Conservation (phyloP, 176 grass and related monocot genomes). For the Typha latifolia region DNA sequence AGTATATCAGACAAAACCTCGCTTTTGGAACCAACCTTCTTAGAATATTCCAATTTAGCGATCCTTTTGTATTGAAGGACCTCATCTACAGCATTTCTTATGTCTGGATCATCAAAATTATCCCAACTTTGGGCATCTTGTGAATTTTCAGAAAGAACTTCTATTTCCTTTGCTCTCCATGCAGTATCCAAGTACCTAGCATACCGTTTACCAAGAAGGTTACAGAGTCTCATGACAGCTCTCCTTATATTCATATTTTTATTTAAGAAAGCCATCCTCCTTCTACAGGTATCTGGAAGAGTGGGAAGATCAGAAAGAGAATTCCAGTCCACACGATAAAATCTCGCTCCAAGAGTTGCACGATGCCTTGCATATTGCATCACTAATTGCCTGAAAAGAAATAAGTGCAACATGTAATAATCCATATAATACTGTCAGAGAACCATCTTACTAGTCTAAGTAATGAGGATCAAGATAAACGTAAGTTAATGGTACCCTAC, state of each 20-base stretch:
- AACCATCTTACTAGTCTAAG: no score
- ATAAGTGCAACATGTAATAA: not conserved
- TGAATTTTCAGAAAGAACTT: slow-evolving; percentile 25
- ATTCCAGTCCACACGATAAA: slow-evolving; percentile 65
- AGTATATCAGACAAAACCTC: slow-evolving; percentile 18
- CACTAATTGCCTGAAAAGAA: slow-evolving; percentile 59
- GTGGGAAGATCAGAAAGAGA: slow-evolving; percentile 80
- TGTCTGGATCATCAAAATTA: slow-evolving; percentile 67
- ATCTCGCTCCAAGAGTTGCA: slow-evolving; percentile 61
- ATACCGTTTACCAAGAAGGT: slow-evolving; percentile 63
- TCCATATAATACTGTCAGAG: no score
- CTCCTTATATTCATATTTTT: slow-evolving; percentile 54
- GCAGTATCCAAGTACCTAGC: slow-evolving; percentile 37
- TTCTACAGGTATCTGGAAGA: slow-evolving; percentile 53
- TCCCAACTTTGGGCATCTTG: slow-evolving; percentile 44
- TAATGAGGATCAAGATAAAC: no score
- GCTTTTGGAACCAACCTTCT: slow-evolving; percentile 26
- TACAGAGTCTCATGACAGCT: slow-evolving; percentile 55
- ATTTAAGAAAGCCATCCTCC: slow-evolving; percentile 70
- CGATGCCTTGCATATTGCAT: slow-evolving; percentile 67
- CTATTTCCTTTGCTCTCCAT: slow-evolving; percentile 32
- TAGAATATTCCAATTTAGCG: slow-evolving; percentile 56
- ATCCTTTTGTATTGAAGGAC: slow-evolving; percentile 62
- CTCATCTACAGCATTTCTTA: slow-evolving; percentile 73
- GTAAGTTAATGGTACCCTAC: no score